Percentiles rank a stretch among this genome's conserved stretches.
Conservation (phyloP, 345 rosid genomes). For the Brassica carinata region DNA sequence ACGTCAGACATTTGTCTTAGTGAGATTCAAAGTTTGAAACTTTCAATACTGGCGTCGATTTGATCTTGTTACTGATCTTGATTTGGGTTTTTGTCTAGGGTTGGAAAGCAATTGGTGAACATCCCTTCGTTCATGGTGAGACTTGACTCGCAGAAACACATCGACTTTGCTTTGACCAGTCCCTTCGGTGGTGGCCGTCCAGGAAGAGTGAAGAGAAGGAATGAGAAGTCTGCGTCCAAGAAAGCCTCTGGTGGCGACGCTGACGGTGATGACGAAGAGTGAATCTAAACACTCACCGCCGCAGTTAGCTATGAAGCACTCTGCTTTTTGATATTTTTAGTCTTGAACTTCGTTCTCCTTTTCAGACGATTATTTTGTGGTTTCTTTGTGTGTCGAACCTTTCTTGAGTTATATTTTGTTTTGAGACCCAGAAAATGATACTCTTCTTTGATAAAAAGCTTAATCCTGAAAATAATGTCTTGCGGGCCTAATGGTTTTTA, state of each 20-base stretch:
- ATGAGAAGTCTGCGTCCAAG: constrained; percentile 65
- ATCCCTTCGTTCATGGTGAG: constrained; percentile 76
- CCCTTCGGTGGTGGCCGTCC: constrained; percentile 75
- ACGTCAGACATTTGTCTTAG: not conserved
- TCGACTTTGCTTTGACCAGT: constrained; percentile 68
- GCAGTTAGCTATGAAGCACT: constrained; percentile 7
- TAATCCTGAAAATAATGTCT: not conserved
- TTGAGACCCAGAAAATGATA: not conserved
- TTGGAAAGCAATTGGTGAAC: constrained; percentile 75
- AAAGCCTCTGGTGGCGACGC: constrained; percentile 74
- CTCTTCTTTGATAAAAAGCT: not conserved
- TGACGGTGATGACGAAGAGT: constrained; percentile 68
- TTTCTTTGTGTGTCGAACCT: constrained; percentile 2
- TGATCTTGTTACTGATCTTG: not conserved
- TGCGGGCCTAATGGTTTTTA: not conserved
- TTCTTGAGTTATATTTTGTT: not conserved
- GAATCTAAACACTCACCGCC: not conserved
- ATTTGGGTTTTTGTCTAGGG: constrained; percentile 39
- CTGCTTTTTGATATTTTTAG: constrained; percentile 33
- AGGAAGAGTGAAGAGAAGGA: constrained; percentile 74
- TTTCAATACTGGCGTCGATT: not conserved
- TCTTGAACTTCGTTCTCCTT: constrained; percentile 9
- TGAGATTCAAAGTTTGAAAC: too few relatives aligned
- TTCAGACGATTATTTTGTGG: constrained; percentile 18
- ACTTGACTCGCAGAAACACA: constrained; percentile 69